Conservation (phyloP, 140 eudicot genomes). For the Flaveria floridana region DNA sequence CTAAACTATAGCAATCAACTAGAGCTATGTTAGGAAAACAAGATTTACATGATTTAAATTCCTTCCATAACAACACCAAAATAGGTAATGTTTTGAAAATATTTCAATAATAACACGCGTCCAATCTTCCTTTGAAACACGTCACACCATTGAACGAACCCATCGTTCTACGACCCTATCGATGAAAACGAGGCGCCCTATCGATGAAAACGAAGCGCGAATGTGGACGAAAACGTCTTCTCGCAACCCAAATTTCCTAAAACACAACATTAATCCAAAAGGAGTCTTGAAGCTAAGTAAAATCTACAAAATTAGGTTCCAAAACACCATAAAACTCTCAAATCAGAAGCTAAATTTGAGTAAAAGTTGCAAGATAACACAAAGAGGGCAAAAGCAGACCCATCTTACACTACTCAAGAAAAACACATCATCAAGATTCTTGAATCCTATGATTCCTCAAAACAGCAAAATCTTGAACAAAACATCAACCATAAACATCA, state of each 20-base stretch:
- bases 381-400: neutral
- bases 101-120: neutral
- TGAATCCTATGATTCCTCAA: constrained; percentile 10
- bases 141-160: neutral
- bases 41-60: constrained; percentile 16
- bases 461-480: constrained; percentile 25
- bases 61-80: constrained; percentile 7
- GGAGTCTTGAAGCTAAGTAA: constrained; percentile 4
- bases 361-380: neutral
- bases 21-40: constrained; percentile 26
- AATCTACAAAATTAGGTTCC: constrained; percentile 25
- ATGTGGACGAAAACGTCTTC: neutral
- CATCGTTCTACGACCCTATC: neutral
- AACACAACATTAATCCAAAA: constrained; percentile 8
- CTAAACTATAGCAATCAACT: constrained; percentile 12
- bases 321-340: neutral
- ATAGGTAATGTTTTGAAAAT: neutral
- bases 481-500: constrained; percentile 18
- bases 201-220: neutral
- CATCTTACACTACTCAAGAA: constrained; percentile 4
- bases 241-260: constrained; percentile 27
- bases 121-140: neutral
- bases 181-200: neutral
- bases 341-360: constrained; percentile 10
- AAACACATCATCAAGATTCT: constrained; percentile 31